Evolutionary conservation across 768 basidiomycete species (phyloP).

Genomic region (Russula sp.): DNA sequence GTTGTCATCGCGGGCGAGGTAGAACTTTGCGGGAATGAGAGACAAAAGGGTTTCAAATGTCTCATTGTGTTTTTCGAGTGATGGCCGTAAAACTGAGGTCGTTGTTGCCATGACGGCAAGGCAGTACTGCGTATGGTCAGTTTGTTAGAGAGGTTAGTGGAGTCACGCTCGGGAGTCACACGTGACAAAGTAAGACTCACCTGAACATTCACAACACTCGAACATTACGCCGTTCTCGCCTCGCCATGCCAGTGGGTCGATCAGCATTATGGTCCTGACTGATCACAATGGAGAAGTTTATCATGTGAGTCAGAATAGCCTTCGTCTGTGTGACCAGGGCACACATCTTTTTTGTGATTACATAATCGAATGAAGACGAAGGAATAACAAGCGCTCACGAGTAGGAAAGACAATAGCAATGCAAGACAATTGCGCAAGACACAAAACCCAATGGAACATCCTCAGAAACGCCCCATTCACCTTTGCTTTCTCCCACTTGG

Average conservation of each 20-base stretch:
- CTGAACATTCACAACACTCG: too few relatives aligned
- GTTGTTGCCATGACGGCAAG: conserved; percentile 24
- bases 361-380: conserved; percentile 3
- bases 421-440: conserved; percentile 13
- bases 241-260: too few relatives aligned
- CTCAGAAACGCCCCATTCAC: conserved; percentile 17
- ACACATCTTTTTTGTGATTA: conserved; percentile 29
- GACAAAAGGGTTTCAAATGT: conserved; percentile 79
- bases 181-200: too few relatives aligned
- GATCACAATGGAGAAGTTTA: background rate
- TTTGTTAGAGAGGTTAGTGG: too few relatives aligned
- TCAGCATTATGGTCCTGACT: too few relatives aligned
- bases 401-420: conserved; percentile 23
- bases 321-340: conserved; percentile 2
- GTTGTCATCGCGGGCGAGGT: conserved; percentile 64
- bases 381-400: background rate
- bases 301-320: conserved; percentile 11
- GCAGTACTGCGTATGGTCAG: too few relatives aligned
- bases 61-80: conserved; percentile 80
- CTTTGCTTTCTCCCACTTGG: conserved; percentile 28
- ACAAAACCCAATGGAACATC: conserved; percentile 37
- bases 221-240: too few relatives aligned
- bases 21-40: conserved; percentile 88
- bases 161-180: too few relatives aligned
- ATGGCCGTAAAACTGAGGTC: conserved; percentile 45